Evolutionary conservation across 768 basidiomycete genomes (phyloP).

Genomic region (Tricholoma flavovirens): DNA sequence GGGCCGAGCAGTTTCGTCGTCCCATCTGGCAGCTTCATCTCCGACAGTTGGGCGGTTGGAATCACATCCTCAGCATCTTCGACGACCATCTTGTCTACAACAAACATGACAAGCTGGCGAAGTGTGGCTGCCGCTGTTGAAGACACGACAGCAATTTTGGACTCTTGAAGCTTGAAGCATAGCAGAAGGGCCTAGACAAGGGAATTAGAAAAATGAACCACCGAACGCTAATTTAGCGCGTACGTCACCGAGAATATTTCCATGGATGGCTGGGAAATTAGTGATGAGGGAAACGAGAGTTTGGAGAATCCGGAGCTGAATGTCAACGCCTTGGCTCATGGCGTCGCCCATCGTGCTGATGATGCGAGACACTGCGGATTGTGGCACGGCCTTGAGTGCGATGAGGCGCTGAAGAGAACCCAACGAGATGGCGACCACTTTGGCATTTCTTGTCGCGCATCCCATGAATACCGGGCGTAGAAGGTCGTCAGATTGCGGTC

Average conservation of each 20-base stretch:
- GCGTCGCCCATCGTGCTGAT: conserved; percentile 83
- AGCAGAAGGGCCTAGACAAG: conserved; percentile 72
- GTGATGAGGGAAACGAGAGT: conserved; percentile 89
- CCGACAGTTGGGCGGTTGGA: conserved; percentile 26
- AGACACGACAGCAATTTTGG: conserved; percentile 92
- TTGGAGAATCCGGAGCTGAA: conserved; percentile 90
- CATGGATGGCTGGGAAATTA: conserved; percentile 79
- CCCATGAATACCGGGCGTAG: conserved; percentile 90
- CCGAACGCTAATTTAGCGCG: not conserved
- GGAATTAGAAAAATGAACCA: not conserved
- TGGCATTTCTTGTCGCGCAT: conserved; percentile 87
- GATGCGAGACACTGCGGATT: conserved; percentile 71
- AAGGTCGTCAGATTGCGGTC: conserved; percentile 74
- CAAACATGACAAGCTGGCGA: conserved; percentile 95
- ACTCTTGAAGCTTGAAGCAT: conserved; percentile 94
- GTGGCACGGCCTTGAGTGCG: conserved; percentile 77
- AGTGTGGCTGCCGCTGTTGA: conserved; percentile 96
- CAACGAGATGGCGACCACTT: conserved; percentile 89
- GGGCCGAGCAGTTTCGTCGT: conserved; percentile 57
- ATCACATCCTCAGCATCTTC: conserved; percentile 54
- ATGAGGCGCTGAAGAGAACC: conserved; percentile 90
- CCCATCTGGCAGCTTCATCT: conserved; percentile 64
- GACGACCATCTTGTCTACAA: conserved; percentile 88
- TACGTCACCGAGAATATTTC: conserved; percentile 75
- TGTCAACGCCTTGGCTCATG: conserved; percentile 92